These are phyloP conservation scores for Serpula lacrymans DNA, from an alignment of 768 basidiomycete genomes.

Conservation along the genomic window DNA sequence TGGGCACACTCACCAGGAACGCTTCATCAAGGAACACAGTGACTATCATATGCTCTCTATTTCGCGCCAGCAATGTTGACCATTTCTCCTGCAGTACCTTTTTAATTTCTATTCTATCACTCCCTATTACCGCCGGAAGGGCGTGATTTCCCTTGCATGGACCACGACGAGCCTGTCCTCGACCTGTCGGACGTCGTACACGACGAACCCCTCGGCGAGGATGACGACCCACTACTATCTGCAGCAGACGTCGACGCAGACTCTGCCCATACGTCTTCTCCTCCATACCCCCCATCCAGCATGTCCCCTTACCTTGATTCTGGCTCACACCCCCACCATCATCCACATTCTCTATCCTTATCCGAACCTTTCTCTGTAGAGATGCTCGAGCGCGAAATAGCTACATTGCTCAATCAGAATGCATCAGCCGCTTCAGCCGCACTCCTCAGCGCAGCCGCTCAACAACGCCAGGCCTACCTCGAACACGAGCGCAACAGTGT, in stretches of 20 bases:
- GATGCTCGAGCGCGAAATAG: conserved; percentile 76
- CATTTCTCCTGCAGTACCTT: no score
- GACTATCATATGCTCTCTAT: no score
- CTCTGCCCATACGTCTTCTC: conserved; percentile 27
- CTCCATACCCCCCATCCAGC: conserved; percentile 15
- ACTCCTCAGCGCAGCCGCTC: conserved; percentile 60
- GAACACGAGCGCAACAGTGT: conserved; percentile 33
- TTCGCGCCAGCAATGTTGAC: no score
- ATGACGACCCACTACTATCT: conserved; percentile 35
- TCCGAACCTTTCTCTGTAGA: conserved; percentile 61
- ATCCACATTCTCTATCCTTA: conserved; percentile 33
- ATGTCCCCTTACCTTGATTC: conserved; percentile 21
- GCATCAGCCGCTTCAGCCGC: conserved; percentile 67
- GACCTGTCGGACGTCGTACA: conserved; percentile 83
- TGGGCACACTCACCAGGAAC: no score
- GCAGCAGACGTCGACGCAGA: conserved; percentile 25
- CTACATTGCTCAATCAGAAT: conserved; percentile 70
- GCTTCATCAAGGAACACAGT: no score
- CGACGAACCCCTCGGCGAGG: conserved; percentile 69
- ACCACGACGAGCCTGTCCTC: conserved; percentile 57
- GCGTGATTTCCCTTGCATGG: conserved; percentile 26
- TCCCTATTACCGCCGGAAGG: no score
- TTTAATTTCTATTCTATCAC: no score
- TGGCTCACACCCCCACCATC: conserved; percentile 12
- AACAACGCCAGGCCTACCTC: conserved; percentile 55